Conservation (phyloP, 306 rosid species). For the Cucurbita argyrosperma region DNA sequence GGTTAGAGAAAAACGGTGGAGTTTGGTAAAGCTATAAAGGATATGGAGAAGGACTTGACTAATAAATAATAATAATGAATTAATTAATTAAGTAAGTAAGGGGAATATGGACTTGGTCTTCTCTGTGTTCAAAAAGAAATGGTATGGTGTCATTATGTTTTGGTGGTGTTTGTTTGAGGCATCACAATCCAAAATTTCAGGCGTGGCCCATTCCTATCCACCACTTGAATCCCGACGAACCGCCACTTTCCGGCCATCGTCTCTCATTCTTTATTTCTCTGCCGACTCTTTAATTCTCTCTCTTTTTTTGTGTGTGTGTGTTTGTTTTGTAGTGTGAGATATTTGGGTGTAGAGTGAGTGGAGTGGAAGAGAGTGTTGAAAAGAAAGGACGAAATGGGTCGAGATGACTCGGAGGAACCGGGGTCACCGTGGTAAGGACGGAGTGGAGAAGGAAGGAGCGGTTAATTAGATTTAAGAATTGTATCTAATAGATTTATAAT, state of each 20-base stretch:
- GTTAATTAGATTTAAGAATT: no score
- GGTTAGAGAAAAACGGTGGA: conserved; percentile 18
- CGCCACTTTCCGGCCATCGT: conserved; percentile 9
- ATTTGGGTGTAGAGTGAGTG: not conserved
- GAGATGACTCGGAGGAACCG: not conserved
- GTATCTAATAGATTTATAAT: no score
- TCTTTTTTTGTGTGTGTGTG: not conserved
- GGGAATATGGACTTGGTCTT: not conserved
- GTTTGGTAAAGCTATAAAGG: conserved; percentile 29
- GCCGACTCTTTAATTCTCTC: conserved; percentile 8
- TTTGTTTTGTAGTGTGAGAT: not conserved
- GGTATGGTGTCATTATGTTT: not conserved
- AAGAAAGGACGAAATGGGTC: not conserved
- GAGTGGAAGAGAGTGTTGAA: not conserved
- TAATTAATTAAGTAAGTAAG: not conserved
- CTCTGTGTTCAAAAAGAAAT: not conserved
- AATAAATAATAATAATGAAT: not conserved
- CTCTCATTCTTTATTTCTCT: not conserved
- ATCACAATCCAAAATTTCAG: conserved; percentile 7
- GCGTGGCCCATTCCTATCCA: conserved; percentile 5
- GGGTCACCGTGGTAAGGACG: not conserved
- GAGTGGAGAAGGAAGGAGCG: not conserved
- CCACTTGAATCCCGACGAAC: not conserved
- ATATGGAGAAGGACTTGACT: not conserved
- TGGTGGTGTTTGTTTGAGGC: not conserved